These are phyloP conservation scores for Cymodocea nodosa DNA, from an alignment of 116 monocot genomes.

Conservation along the genomic window DNA sequence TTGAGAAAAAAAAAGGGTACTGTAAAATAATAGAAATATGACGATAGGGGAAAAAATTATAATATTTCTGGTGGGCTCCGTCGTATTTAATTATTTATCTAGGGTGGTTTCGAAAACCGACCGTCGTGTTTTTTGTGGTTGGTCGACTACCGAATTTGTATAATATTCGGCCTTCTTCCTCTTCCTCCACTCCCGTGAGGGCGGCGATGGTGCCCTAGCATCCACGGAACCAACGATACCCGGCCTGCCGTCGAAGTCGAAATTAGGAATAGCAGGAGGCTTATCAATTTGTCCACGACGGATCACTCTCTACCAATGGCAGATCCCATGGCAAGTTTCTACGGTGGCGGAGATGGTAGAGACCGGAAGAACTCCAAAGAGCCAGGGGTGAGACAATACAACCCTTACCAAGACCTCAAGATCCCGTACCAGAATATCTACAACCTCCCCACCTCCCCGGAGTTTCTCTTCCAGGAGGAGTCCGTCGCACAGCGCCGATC, in stretches of 20 bases:
- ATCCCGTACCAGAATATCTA: conserved; percentile 40
- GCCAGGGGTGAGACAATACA: conserved; percentile 20
- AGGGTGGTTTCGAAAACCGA: too few species aligned
- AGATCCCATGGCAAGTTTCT: background rate
- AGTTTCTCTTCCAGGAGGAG: conserved; percentile 82
- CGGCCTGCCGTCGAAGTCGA: background rate
- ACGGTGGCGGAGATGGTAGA: background rate
- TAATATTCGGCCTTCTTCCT: too few species aligned
- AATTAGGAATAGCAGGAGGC: background rate
- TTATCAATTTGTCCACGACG: too few species aligned
- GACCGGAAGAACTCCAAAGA: background rate
- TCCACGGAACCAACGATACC: background rate
- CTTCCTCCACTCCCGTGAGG: too few species aligned
- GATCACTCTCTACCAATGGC: background rate
- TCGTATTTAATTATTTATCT: too few species aligned
- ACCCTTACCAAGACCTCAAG: conserved; percentile 59
- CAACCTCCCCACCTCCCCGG: conserved; percentile 55
- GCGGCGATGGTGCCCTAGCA: too few species aligned
- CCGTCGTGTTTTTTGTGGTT: too few species aligned
- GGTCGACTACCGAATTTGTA: too few species aligned
- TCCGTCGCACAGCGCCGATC: conserved; percentile 47
- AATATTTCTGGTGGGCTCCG: too few species aligned
- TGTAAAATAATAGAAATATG: too few species aligned
- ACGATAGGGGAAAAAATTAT: too few species aligned
- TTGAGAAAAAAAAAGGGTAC: too few species aligned